A percentile compares a stretch with the other conserved stretches of the same genome.
phyloP scores from a whole-genome alignment of 202 grass and related monocot genomes.

The Bolboschoenoplectus hybrid region DNA sequence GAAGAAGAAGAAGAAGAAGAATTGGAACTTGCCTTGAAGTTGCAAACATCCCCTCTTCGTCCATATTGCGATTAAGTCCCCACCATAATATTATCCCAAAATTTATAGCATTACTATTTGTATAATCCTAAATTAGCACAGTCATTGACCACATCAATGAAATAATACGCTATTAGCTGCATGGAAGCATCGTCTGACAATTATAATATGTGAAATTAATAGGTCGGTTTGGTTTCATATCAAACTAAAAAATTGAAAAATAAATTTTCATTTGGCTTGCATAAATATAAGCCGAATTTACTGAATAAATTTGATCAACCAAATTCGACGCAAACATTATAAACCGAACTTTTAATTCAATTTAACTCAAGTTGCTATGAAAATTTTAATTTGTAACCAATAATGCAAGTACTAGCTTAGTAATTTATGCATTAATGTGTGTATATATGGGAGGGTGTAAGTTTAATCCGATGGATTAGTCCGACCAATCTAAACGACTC shows the following conservation, averaged over 20 bases:
- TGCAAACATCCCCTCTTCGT: constrained; percentile 27
- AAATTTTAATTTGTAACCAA: not conserved
- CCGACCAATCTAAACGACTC: too few relatives aligned
- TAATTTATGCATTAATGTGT: not conserved
- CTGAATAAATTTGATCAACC: not conserved
- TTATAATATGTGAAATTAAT: not conserved
- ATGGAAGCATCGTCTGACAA: constrained; percentile 20
- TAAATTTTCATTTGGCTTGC: not conserved
- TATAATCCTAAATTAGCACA: constrained; percentile 16
- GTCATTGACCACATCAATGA: constrained; percentile 3
- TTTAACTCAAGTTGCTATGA: not conserved
- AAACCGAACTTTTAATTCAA: not conserved
- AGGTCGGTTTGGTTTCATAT: too few relatives aligned
- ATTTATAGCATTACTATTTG: constrained; percentile 19
- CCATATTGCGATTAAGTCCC: constrained; percentile 30
- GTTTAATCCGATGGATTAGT: too few relatives aligned
- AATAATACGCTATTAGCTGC: not conserved
- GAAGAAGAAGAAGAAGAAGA: not conserved
- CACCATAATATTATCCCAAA: constrained; percentile 28
- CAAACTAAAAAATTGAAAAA: too few relatives aligned
- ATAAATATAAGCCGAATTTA: not conserved
- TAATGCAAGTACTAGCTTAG: not conserved
- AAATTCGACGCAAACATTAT: not conserved
- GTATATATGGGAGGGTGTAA: not conserved
- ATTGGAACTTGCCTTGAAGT: constrained; percentile 38